Evolutionary conservation across 192 early-diverging fungal genomes (phyloP).

Genomic region (Coemansia sp.): DNA sequence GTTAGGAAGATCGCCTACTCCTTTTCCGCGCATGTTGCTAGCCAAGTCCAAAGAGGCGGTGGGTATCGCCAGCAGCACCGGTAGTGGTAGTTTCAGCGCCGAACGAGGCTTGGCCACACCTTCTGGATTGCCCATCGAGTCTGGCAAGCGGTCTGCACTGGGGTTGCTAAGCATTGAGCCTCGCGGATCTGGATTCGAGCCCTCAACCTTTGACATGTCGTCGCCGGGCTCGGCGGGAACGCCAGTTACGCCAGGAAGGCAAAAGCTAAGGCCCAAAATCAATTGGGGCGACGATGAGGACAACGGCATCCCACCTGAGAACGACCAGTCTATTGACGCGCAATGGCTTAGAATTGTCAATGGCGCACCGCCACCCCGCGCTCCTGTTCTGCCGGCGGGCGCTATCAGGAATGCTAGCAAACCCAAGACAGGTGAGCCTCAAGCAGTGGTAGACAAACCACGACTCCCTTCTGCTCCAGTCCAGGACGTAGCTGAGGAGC

Average conservation of each 20-base stretch:
- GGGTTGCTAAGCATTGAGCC: slow-evolving; percentile 14
- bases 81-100: not conserved
- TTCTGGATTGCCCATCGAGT: not conserved
- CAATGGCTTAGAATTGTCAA: slow-evolving; percentile 52
- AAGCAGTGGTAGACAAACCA: not conserved
- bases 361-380: slow-evolving; percentile 36
- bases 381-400: not conserved
- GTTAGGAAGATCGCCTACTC: slow-evolving; percentile 34
- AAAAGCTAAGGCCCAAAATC: slow-evolving; percentile 28
- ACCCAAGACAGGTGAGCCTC: not conserved
- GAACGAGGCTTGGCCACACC: not conserved
- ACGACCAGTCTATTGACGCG: slow-evolving; percentile 37
- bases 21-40: slow-evolving; percentile 29
- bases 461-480: not conserved
- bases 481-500: not conserved
- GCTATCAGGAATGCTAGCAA: not conserved
- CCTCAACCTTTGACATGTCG: slow-evolving; percentile 22
- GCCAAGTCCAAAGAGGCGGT: not conserved
- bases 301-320: slow-evolving; percentile 12
- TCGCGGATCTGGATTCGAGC: slow-evolving; percentile 7
- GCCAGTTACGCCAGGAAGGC: slow-evolving; percentile 21
- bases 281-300: slow-evolving; percentile 49
- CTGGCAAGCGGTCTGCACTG: slow-evolving; percentile 1
- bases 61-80: not conserved
- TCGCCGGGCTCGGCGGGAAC: slow-evolving; percentile 12